phyloP scores from a whole-genome alignment of 345 rosid genomes.

The Physaria fendleri region DNA sequence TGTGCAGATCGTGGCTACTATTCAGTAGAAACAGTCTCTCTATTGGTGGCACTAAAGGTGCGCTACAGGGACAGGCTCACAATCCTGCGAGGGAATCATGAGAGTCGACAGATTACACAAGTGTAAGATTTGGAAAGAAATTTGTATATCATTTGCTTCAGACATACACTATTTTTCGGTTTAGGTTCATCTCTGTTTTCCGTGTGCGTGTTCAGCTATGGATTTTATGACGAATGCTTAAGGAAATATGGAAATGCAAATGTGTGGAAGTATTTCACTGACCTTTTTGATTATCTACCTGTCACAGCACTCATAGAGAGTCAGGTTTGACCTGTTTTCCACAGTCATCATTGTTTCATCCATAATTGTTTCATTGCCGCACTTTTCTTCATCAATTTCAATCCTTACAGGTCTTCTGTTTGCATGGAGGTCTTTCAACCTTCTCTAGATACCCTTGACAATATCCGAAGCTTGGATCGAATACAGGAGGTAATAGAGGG shows the following conservation, averaged over 20 bases:
- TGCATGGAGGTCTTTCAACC: constrained; percentile 90
- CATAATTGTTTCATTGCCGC: too few relatives aligned
- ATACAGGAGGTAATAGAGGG: too few relatives aligned
- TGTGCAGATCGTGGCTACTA: constrained; percentile 94
- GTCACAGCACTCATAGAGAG: constrained; percentile 93
- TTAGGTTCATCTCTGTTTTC: too few relatives aligned
- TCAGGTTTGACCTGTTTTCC: constrained; percentile 61
- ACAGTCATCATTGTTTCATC: too few relatives aligned
- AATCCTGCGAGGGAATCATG: constrained; percentile 93
- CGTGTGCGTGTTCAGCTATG: constrained; percentile 26
- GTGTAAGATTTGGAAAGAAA: constrained; percentile 82
- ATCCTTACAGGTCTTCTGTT: constrained; percentile 51
- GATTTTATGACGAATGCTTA: constrained; percentile 36
- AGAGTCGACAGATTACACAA: constrained; percentile 99
- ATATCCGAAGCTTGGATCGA: constrained; percentile 76
- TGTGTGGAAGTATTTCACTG: constrained; percentile 90
- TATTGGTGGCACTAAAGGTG: constrained; percentile 93
- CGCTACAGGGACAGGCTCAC: constrained; percentile 95
- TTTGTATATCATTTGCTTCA: too few relatives aligned
- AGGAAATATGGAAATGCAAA: constrained; percentile 62
- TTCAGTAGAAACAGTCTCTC: constrained; percentile 95
- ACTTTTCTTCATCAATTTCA: neutral
- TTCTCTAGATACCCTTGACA: constrained; percentile 77
- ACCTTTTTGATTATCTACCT: constrained; percentile 90
- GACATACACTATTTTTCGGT: too few relatives aligned